Percentiles rank a stretch among this genome's conserved stretches.
phyloP scores from a whole-genome alignment of 768 basidiomycete genomes.

The Rhodotorula babjevae region DNA sequence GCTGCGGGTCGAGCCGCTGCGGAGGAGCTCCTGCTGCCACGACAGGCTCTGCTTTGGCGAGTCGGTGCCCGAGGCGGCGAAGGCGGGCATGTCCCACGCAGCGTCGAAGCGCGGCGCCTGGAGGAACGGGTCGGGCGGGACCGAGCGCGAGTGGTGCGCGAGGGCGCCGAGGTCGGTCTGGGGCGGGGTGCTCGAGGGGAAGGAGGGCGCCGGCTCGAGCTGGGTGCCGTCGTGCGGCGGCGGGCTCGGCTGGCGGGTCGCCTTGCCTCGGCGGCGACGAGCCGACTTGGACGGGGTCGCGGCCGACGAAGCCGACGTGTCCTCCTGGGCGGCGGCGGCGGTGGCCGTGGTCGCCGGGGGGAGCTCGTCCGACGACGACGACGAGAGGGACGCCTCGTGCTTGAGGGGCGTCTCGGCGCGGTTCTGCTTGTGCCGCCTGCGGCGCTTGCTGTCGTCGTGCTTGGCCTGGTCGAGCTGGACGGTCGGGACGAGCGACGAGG shows the following conservation, averaged over 20 bases:
- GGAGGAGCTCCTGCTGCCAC: slow-evolving; percentile 36
- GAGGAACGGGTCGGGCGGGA: slow-evolving; percentile 12
- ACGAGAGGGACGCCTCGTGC: neutral
- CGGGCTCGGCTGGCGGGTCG: slow-evolving; percentile 22
- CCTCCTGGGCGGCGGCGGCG: too few species aligned
- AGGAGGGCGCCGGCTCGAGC: neutral
- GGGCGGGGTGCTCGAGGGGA: slow-evolving; percentile 24
- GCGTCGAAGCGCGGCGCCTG: slow-evolving; percentile 7
- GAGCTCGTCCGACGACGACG: neutral
- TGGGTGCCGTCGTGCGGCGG: neutral
- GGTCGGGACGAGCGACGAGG: neutral
- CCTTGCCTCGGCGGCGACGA: slow-evolving; percentile 9
- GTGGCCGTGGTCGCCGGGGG: neutral
- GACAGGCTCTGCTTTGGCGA: slow-evolving; percentile 24
- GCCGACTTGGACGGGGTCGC: slow-evolving; percentile 12
- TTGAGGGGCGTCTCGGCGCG: neutral
- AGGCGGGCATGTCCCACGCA: slow-evolving; percentile 30
- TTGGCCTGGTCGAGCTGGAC: neutral
- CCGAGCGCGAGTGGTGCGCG: slow-evolving; percentile 18
- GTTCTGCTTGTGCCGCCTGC: slow-evolving; percentile 7
- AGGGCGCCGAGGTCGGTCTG: slow-evolving; percentile 13
- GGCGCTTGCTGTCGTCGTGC: neutral
- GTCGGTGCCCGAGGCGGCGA: neutral
- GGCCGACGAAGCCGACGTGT: too few species aligned
- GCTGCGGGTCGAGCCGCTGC: neutral